Conservation (phyloP, 1,284 basidiomycete genomes). For the Ceratobasidium sp. region DNA sequence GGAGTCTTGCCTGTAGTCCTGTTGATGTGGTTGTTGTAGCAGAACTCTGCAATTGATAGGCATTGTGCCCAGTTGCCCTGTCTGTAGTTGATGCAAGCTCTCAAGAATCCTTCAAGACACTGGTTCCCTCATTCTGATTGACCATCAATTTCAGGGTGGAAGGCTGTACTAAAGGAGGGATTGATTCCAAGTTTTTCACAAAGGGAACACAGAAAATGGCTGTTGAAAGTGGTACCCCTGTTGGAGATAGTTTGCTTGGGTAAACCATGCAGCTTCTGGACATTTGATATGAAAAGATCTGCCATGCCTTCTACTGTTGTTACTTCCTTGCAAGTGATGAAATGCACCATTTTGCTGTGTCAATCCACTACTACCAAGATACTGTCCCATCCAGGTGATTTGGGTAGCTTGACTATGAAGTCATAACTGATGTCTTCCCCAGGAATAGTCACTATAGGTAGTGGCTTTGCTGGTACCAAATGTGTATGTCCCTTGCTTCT, state of each 20-base stretch:
- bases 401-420: constrained; percentile 42
- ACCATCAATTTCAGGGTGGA: constrained; percentile 49
- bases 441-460: no score
- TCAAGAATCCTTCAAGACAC: constrained; percentile 43
- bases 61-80: no score
- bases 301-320: constrained; percentile 10
- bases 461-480: no score
- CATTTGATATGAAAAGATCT: constrained; percentile 3
- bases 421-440: constrained; percentile 38
- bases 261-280: constrained; percentile 30
- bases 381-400: constrained; percentile 37
- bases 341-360: constrained; percentile 44
- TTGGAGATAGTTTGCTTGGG: constrained; percentile 3
- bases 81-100: constrained; percentile 37
- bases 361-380: constrained; percentile 44
- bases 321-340: constrained; percentile 47
- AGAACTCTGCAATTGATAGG: no score
- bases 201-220: constrained; percentile 41
- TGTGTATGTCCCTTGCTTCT: no score
- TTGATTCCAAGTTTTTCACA: constrained; percentile 37
- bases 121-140: constrained; percentile 49
- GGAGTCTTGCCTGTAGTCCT: constrained; percentile 39
- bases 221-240: constrained; percentile 42
- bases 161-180: constrained; percentile 45
- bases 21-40: no score